Percentiles rank a stretch among this genome's conserved stretches.
Evolutionary conservation across 2,329 filamentous ascomycete species (phyloP).

Genomic region (Clonostachys byssicola): DNA sequence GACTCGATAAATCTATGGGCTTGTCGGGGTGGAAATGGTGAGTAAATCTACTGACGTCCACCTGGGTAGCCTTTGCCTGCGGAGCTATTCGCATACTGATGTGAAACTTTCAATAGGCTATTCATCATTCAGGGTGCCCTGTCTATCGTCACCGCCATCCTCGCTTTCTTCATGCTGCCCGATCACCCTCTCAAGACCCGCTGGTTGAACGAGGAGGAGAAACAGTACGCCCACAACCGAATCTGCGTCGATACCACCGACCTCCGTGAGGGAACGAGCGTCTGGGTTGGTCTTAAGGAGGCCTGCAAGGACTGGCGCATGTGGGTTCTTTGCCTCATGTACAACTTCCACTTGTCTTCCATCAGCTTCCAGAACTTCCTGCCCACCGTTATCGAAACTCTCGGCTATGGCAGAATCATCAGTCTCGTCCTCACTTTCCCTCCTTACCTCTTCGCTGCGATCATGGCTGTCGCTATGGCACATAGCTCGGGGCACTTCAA

Average conservation of each 20-base stretch:
- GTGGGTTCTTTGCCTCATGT: conserved; percentile 45
- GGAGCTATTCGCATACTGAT: conserved; percentile 16
- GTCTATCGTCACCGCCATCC: conserved; percentile 16
- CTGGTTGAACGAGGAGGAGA: conserved; percentile 36
- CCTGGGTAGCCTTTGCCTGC: conserved; percentile 19
- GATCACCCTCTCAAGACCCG: conserved; percentile 36
- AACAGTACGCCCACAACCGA: conserved; percentile 31
- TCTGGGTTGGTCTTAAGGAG: conserved; percentile 35
- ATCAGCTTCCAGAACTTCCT: conserved; percentile 30
- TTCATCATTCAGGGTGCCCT: conserved; percentile 61
- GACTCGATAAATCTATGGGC: conserved; percentile 38
- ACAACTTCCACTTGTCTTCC: conserved; percentile 41
- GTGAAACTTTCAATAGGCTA: conserved; percentile 37
- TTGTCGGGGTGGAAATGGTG: conserved; percentile 58
- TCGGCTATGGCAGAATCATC: conserved; percentile 39
- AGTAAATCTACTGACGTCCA: conserved; percentile 55
- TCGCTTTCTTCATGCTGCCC: conserved; percentile 19
- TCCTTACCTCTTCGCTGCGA: conserved; percentile 20
- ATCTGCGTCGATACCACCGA: conserved; percentile 41
- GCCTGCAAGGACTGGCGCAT: conserved; percentile 38
- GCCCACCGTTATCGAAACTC: conserved; percentile 7
- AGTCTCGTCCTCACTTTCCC: conserved; percentile 42
- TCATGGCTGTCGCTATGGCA: conserved; percentile 13
- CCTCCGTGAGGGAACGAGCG: conserved; percentile 30
- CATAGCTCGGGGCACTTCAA: conserved; percentile 31